Evolutionary conservation across 495 filamentous ascomycete genomes (phyloP), one percentile per base, ranked within the genome.

Genomic region (Stereocaulon alpinum): DNA sequence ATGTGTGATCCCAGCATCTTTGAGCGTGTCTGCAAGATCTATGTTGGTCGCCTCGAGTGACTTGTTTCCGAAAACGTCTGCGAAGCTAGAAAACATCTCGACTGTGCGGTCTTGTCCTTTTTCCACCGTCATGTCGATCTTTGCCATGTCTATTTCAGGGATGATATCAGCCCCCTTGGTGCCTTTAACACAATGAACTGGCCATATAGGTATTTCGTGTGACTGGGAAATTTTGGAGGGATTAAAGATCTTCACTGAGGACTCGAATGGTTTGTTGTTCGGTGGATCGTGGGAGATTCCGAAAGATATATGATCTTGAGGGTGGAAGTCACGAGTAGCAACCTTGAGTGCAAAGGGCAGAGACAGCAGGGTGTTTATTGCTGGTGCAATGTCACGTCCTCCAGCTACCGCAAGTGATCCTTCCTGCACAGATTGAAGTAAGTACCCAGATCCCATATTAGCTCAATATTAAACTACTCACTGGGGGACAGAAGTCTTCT

Each of bases 401-500:
- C 76, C 76, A 64, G 78, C 61, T 9, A 98, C 88, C 22, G 90
- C 83, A 30, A 98, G 83, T 47, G 88, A 82, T 55, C 93, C 93
- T 67, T 85, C 80, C 90, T 94, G 58, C 24, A 24, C 30, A 49
- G 29, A 44, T 56, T 11, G 56, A 22, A 59, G 56, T 42, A 55
- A 37, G 15, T 42, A 14, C 29, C 60, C n/a, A 50, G 27, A 54
- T 14, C 12, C 60, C 17, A 42, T 15, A 20, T 14, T 58, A 24
- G 27, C 17, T n/a, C 20, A 56, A 42, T 11, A 4, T 12, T 2
- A 11, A 41, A 20, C 43, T 49, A 74, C 82, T 69, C 70, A 93
- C 88, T 27, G 92, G 92, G 60, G 88, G 89, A 72, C 89, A 95
- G 72, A 98, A 98, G 76, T 96, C 93, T 71, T 96, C 88, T 73